Base-by-base conservation (phyloP, 768 basidiomycete species). In the Leccinum olivaceopallidum region DNA sequence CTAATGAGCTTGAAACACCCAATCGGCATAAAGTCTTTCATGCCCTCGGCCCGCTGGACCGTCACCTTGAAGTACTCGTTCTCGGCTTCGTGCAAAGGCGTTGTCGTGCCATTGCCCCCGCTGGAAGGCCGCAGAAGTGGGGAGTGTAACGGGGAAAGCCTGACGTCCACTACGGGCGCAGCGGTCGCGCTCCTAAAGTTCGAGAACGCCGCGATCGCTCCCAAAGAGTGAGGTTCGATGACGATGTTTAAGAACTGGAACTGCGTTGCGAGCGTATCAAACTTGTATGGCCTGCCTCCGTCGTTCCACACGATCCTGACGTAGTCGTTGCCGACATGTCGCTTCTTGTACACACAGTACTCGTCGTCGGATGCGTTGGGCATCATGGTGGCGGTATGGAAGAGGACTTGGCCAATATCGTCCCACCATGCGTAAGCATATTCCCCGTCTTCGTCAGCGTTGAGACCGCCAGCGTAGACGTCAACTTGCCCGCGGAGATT, bases 351-450 rank as follows among this genome's bases (percentile, higher is more conserved):
- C 63, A 84, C 87, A 66, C 83, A 87, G 53, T 84, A 81, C 2
- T 85, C 85, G 72, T 94, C 92, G 57, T 86, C 75, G 8, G 76
- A 64, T 51, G 79, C 80, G 57, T 87, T 90, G 4, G 97, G 97
- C 96, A 98, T 98, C 80, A 99, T 88, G 2, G 97, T 98, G 9
- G 96, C 92, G 3, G 94, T 90, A 74, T 98, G 97, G 72, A 92
- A 99, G 57, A 98, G 82, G 62, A 97, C 86, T 71, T 98, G 95
- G 5, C 90, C 87, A 54, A 98, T 95, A 69, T 98, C 95, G 73
- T 98, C 95, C 93, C 95, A 97, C 95, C 96, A 99, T 0, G 95
- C 94, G 71, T 98, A 98, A 0, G 96, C 93, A 70, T 95, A 97
- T 74, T 95, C 91, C 14, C 97, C 97, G 69, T 99, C 95, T 67